Evolutionary conservation across 331 rosid species (phyloP).

Genomic region (Acacia concinna): DNA sequence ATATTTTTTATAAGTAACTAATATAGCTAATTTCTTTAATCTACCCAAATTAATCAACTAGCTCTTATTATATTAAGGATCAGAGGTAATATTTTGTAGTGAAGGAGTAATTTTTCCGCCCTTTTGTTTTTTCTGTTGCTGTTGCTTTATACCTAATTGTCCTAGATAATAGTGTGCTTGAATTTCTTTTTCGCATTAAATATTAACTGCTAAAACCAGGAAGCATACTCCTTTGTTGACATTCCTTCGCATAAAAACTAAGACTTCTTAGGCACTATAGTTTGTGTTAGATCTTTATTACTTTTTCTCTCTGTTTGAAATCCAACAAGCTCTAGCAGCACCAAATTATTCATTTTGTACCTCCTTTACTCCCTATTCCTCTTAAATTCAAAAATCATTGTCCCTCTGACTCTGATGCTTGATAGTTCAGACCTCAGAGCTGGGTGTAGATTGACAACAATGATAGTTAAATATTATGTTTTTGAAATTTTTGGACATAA

Average conservation of each 20-base stretch:
- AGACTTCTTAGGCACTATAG: conserved; percentile 5
- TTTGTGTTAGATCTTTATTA: neutral
- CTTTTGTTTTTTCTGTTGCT: conserved; percentile 10
- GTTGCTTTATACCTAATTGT: conserved; percentile 3
- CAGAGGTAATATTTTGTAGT: neutral
- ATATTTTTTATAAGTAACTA: no score
- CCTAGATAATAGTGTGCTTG: conserved; percentile 16
- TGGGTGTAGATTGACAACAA: conserved; percentile 14
- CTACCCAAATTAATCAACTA: no score
- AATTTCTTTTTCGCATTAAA: conserved; percentile 6
- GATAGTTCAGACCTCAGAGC: neutral
- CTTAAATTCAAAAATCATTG: neutral
- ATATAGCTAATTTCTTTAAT: no score
- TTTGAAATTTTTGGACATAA: neutral
- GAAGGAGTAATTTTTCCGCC: conserved; percentile 19
- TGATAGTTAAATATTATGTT: neutral
- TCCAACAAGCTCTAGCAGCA: conserved; percentile 5
- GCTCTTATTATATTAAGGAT: no score
- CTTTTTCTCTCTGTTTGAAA: conserved; percentile 6
- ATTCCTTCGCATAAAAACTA: neutral
- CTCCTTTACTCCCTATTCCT: neutral
- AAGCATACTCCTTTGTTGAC: conserved; percentile 19
- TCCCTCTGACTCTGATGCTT: conserved; percentile 11
- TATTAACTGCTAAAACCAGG: neutral
- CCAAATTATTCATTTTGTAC: neutral